Base-by-base conservation (phyloP, 108 stramenopile genomes). In the Conticribra weissflogii region DNA sequence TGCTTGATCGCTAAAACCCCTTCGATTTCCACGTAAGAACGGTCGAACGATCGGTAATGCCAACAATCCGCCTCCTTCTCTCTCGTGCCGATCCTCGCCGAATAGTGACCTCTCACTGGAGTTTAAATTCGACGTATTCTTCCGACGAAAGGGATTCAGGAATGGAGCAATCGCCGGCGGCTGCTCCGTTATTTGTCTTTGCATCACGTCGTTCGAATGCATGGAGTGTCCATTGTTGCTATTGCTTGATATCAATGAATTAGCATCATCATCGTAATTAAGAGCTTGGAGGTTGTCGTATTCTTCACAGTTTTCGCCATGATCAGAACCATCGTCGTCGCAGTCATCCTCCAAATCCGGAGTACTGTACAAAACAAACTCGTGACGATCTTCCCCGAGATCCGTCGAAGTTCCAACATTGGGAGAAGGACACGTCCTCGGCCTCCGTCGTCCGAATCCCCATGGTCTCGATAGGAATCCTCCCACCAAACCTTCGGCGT, bases 11-110 rank as follows among this genome's bases (percentile, higher is more conserved):
- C 44, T 45, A n/a, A 48, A 76, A 19, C 74, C 64, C 65, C 44
- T 59, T 36, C 34, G 66, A 4, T 64, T 60, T 29, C 66, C 59
- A 3, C 59, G 52, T 17, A 76, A 53, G 18, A 76, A 76, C n/a
- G 74, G 74, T 7, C 66, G 59, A 33, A 76, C 25, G 3, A 76
- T 68, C 9, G 66, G 74, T 22, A 76, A 31, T 18, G 32, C 25
- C 30, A 60, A 16, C 22, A 67, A 4, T 16, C 53, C n/a, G n/a
- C n/a, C 48, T 44, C 33, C 45, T 15, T 58, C 66, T 17, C 41
- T 54, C 17, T 55, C n/a, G 34, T 32, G 17, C 3, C 21, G 2
- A 54, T 63, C 17, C n/a, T n/a, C n/a, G n/a, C n/a, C n/a, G n/a
- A n/a, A n/a, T n/a, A n/a, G n/a, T n/a, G n/a, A n/a, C n/a, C n/a